phyloP scores from a whole-genome alignment of 2,329 filamentous ascomycete genomes.

The Arthrocladium fulminans region DNA sequence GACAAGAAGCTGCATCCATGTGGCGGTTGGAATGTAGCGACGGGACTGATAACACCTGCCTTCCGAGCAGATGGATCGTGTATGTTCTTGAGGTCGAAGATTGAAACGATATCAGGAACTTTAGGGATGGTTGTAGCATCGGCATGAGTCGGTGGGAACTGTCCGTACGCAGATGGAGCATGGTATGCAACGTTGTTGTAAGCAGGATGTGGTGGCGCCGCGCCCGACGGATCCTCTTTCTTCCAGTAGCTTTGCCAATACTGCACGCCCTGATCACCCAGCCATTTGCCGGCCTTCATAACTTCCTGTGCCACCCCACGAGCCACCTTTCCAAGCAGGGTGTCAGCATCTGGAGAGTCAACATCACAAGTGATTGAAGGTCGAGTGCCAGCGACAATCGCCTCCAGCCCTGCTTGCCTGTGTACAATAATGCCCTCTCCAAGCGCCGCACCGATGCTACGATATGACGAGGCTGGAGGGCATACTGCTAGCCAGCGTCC shows the following conservation, averaged over 20 bases:
- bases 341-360: slow-evolving; percentile 40
- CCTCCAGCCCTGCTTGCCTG: slow-evolving; percentile 34
- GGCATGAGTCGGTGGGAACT: slow-evolving; percentile 41
- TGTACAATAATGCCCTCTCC: slow-evolving; percentile 28
- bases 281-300: slow-evolving; percentile 40
- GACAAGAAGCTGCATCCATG: slow-evolving; percentile 43
- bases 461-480: slow-evolving; percentile 32
- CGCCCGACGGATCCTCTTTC: slow-evolving; percentile 28
- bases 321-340: slow-evolving; percentile 40
- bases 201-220: slow-evolving; percentile 26
- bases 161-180: slow-evolving; percentile 15
- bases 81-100: slow-evolving; percentile 38
- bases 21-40: slow-evolving; percentile 40
- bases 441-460: slow-evolving; percentile 35
- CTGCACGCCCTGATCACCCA: slow-evolving; percentile 41
- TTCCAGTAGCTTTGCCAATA: slow-evolving; percentile 45
- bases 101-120: slow-evolving; percentile 38
- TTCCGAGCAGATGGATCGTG: slow-evolving; percentile 28
- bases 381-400: slow-evolving; percentile 33
- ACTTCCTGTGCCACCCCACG: slow-evolving; percentile 43
- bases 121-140: slow-evolving; percentile 29
- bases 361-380: slow-evolving; percentile 37
- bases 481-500: slow-evolving; percentile 41
- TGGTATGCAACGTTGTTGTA: slow-evolving; percentile 18
- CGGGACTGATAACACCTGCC: slow-evolving; percentile 26